Evolutionary conservation across 129 eudicot species (phyloP).

Genomic region (Gnaphalium uliginosum): DNA sequence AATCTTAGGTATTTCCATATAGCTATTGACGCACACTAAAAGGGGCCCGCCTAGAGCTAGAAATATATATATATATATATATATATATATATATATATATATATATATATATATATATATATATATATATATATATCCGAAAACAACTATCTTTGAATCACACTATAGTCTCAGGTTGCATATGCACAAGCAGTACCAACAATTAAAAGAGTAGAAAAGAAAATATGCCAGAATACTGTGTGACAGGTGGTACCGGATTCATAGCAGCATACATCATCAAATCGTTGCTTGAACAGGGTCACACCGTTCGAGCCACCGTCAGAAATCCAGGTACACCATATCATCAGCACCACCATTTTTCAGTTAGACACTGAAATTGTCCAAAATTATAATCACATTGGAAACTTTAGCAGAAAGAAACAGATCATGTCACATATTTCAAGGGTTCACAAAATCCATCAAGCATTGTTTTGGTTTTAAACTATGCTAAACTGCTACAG

Average conservation of each 20-base stretch:
- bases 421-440: no score
- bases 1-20: no score
- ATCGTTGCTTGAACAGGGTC: slow-evolving; percentile 61
- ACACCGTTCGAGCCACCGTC: slow-evolving; percentile 65
- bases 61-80: background rate
- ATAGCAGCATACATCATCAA: slow-evolving; percentile 74
- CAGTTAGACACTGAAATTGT: background rate
- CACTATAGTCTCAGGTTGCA: background rate
- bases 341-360: background rate
- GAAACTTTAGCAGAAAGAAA: background rate
- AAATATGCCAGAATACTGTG: slow-evolving; percentile 75
- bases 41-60: background rate
- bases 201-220: slow-evolving; percentile 13
- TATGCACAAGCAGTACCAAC: slow-evolving; percentile 8
- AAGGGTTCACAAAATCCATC: background rate
- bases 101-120: background rate
- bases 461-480: background rate
- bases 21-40: no score
- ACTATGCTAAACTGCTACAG: background rate
- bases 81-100: background rate
- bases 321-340: slow-evolving; percentile 71
- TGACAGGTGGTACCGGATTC: slow-evolving; percentile 90
- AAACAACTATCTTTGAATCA: background rate
- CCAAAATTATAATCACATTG: background rate
- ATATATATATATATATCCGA: background rate